phyloP scores from a whole-genome alignment of 345 rosid species.

The Corymbia maculata region DNA sequence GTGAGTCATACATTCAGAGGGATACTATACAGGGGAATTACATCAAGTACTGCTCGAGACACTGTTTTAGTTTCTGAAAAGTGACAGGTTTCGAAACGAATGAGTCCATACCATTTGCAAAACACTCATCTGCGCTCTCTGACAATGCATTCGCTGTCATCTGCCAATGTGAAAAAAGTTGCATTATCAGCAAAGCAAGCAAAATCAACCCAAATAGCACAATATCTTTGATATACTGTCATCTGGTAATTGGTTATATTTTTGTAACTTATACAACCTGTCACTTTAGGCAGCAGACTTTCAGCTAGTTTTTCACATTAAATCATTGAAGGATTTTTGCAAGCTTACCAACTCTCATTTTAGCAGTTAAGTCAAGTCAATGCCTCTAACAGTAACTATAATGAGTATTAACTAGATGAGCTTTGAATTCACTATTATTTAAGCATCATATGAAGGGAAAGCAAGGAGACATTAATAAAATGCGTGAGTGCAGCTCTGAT shows the following conservation, averaged over 20 bases:
- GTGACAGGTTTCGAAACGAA: constrained; percentile 91
- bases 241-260: neutral
- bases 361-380: neutral
- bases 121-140: constrained; percentile 92
- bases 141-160: constrained; percentile 93
- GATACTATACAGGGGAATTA: constrained; percentile 8
- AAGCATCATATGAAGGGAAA: neutral
- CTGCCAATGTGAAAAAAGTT: constrained; percentile 27
- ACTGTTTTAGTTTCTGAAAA: constrained; percentile 64
- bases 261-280: neutral
- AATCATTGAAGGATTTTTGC: neutral
- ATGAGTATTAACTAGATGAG: neutral
- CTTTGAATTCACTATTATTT: neutral
- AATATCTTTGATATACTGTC: neutral
- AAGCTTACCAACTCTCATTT: neutral
- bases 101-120: constrained; percentile 86
- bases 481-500: neutral
- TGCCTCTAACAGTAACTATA: neutral
- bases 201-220: neutral
- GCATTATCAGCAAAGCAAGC: neutral
- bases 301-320: neutral
- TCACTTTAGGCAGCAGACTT: neutral
- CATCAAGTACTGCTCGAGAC: constrained; percentile 50
- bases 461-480: neutral
- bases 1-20: constrained; percentile 22